A percentile compares a stretch with the other conserved stretches of the same genome.
Evolutionary conservation across 805 yeast species (phyloP).

Genomic region (Torulaspora gathmanii): DNA sequence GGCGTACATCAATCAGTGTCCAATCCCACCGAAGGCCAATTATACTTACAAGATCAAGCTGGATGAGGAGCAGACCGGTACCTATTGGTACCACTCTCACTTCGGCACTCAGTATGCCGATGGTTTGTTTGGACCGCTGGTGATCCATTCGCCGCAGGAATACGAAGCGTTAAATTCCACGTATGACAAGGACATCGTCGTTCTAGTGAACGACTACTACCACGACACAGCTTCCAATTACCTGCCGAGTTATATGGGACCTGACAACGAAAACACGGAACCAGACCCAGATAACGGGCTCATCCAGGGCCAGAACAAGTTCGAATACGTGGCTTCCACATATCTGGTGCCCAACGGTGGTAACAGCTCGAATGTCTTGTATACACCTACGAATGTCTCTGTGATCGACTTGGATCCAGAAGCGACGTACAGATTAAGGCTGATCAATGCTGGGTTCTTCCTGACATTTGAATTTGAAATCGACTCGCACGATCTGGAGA

Average conservation of each 20-base stretch:
- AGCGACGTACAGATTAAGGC: slow-evolving; percentile 43
- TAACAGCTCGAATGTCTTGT: slow-evolving; percentile 26
- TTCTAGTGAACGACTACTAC: slow-evolving; percentile 48
- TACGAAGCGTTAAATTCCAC: slow-evolving; percentile 34
- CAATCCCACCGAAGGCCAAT: slow-evolving; percentile 40
- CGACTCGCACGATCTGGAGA: slow-evolving; percentile 47
- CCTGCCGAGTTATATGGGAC: slow-evolving; percentile 37
- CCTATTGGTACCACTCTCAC: slow-evolving; percentile 57
- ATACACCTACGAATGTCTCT: slow-evolving; percentile 10
- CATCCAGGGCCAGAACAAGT: slow-evolving; percentile 39
- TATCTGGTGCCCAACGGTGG: slow-evolving; percentile 19
- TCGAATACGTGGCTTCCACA: slow-evolving; percentile 28
- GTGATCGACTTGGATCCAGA: slow-evolving; percentile 39
- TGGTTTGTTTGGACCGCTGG: slow-evolving; percentile 48
- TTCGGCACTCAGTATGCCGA: slow-evolving; percentile 44
- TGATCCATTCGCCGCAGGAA: slow-evolving; percentile 41
- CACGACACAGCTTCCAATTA: slow-evolving; percentile 34
- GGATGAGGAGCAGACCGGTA: slow-evolving; percentile 42
- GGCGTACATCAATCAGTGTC: slow-evolving; percentile 47
- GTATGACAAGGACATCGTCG: slow-evolving; percentile 47
- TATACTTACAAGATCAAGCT: slow-evolving; percentile 42
- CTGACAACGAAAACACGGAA: slow-evolving; percentile 45
- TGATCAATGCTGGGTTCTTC: slow-evolving; percentile 49
- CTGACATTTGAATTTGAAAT: slow-evolving; percentile 46
- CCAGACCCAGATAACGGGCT: slow-evolving; percentile 47